Conservation (phyloP, 108 stramenopile genomes). For the Cylindrotheca fusiformis region DNA sequence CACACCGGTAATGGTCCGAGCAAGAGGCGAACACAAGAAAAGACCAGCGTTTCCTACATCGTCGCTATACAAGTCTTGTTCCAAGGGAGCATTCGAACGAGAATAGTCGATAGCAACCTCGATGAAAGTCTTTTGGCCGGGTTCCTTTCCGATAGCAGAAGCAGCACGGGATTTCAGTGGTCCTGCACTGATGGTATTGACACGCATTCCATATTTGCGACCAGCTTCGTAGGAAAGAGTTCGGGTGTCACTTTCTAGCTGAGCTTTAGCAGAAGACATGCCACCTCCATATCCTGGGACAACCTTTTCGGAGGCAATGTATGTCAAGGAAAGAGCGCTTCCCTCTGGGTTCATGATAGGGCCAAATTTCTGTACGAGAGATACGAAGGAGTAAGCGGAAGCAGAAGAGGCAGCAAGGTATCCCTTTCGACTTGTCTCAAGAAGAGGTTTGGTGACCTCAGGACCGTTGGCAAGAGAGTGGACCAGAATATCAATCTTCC, state of each 20-base stretch:
- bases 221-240: conserved; percentile 96
- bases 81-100: conserved; percentile 94
- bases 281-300: conserved; percentile 99
- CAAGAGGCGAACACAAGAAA: conserved; percentile 90
- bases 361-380: conserved; percentile 91
- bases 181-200: conserved; percentile 98
- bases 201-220: conserved; percentile 90
- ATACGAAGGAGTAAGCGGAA: conserved; percentile 95
- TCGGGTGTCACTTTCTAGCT: conserved; percentile 95
- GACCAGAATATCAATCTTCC: conserved; percentile 95
- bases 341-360: conserved; percentile 97
- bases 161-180: conserved; percentile 97
- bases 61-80: conserved; percentile 95
- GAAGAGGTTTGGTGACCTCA: conserved; percentile 97
- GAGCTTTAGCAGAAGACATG: conserved; percentile 97
- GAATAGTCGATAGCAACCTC: conserved; percentile 98
- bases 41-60: conserved; percentile 93
- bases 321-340: conserved; percentile 91
- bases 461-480: conserved; percentile 99
- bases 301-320: conserved; percentile 98
- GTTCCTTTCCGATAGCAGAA: conserved; percentile 89
- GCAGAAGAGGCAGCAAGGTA: conserved; percentile 97
- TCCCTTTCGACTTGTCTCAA: conserved; percentile 94
- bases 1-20: conserved; percentile 89
- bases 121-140: conserved; percentile 95